Conservation (phyloP, 352 stramenopile genomes). For the Pythium aristosporum region DNA sequence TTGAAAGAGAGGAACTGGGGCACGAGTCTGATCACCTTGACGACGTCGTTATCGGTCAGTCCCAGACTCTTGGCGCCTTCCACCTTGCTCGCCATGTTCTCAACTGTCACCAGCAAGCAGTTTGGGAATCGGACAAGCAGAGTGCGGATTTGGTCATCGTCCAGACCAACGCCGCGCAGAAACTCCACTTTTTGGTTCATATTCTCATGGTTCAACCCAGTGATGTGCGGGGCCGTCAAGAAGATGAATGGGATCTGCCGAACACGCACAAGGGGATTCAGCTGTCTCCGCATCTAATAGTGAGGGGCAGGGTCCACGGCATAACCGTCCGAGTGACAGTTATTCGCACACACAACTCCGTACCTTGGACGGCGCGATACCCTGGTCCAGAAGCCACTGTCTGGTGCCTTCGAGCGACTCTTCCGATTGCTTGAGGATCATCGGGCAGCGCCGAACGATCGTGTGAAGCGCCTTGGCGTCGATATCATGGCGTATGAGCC, state of each 20-base stretch:
- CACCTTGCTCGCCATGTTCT: constrained; percentile 37
- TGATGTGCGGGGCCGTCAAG: constrained; percentile 42
- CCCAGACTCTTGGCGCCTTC: constrained; percentile 33
- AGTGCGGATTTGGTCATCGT: constrained; percentile 35
- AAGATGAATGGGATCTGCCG: constrained; percentile 56
- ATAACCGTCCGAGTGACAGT: no score
- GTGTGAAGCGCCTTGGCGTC: not conserved
- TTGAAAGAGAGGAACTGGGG: constrained; percentile 44
- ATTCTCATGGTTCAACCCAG: constrained; percentile 38
- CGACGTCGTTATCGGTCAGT: constrained; percentile 31
- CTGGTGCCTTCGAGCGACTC: constrained; percentile 7
- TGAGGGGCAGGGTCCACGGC: no score
- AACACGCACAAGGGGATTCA: no score
- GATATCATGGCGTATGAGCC: constrained; percentile 10
- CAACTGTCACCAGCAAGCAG: constrained; percentile 35
- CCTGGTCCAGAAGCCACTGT: constrained; percentile 16
- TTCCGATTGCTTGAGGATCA: constrained; percentile 16
- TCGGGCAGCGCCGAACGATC: constrained; percentile 8
- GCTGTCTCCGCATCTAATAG: no score
- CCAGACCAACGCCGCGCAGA: constrained; percentile 36
- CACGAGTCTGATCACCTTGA: constrained; percentile 34
- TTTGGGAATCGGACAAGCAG: constrained; percentile 40
- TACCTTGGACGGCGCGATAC: constrained; percentile 19
- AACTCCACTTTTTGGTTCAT: constrained; percentile 47
- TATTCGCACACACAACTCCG: not conserved